Evolutionary conservation across 2,329 filamentous ascomycete species (phyloP).

Genomic region (Colletotrichum tabaci): DNA sequence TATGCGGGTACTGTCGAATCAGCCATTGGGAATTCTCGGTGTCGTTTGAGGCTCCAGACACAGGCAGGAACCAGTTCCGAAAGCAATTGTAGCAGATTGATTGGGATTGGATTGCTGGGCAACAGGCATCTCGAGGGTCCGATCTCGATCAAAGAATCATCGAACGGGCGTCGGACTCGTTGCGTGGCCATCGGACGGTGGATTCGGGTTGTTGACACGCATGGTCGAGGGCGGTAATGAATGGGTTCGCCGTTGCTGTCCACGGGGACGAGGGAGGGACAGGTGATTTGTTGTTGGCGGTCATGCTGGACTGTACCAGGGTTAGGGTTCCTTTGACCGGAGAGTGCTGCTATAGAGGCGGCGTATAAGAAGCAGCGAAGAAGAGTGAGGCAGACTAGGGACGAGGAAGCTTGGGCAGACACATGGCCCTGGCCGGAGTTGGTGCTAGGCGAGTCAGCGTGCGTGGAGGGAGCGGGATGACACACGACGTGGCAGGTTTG

Average conservation of each 20-base stretch:
- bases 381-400: conserved; percentile 14
- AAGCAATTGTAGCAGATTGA: conserved; percentile 13
- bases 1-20: conserved; percentile 8
- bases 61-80: conserved; percentile 25
- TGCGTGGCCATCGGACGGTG: conserved; percentile 34
- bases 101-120: conserved; percentile 30
- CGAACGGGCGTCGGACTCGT: conserved; percentile 16
- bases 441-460: conserved; percentile 36
- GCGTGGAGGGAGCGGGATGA: conserved; percentile 41
- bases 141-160: conserved; percentile 37
- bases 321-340: conserved; percentile 21
- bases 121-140: conserved; percentile 12
- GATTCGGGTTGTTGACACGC: conserved; percentile 30
- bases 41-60: conserved; percentile 1
- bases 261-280: not conserved
- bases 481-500: conserved; percentile 41
- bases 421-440: conserved; percentile 13
- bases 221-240: conserved; percentile 30
- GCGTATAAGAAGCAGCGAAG: not conserved
- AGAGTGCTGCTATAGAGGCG: not conserved
- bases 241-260: conserved; percentile 5
- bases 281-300: conserved; percentile 25
- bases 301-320: conserved; percentile 19
- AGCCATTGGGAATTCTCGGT: conserved; percentile 1
- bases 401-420: conserved; percentile 22